phyloP scores from a whole-genome alignment of 768 basidiomycete species.

The Boletus rubroflammeus region DNA sequence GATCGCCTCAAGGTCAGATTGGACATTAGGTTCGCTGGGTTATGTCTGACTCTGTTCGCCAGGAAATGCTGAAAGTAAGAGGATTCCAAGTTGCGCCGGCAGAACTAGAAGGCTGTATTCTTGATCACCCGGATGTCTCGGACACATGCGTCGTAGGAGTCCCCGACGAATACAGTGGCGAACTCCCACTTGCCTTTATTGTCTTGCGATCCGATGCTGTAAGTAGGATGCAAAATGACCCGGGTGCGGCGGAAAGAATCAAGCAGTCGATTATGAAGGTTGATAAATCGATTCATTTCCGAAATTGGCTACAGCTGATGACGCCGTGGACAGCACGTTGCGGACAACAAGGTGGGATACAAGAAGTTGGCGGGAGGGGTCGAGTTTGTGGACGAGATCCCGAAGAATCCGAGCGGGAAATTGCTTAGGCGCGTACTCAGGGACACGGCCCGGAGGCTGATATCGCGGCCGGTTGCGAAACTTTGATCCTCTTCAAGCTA shows the following conservation, averaged over 20 bases:
- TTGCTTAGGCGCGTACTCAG: constrained; percentile 53
- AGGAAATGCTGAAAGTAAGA: constrained; percentile 73
- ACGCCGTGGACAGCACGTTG: constrained; percentile 45
- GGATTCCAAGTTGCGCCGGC: constrained; percentile 60
- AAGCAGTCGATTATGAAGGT: constrained; percentile 55
- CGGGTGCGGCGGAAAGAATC: constrained; percentile 33
- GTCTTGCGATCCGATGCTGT: constrained; percentile 45
- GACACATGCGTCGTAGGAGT: constrained; percentile 66
- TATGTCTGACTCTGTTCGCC: background rate
- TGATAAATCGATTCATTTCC: background rate
- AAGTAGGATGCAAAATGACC: constrained; percentile 31
- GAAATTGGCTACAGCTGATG: background rate
- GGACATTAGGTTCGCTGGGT: background rate
- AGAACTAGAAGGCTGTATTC: constrained; percentile 62
- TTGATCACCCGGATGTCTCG: constrained; percentile 55
- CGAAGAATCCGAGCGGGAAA: constrained; percentile 73
- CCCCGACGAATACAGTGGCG: constrained; percentile 72
- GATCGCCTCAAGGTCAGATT: constrained; percentile 66
- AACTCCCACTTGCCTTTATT: constrained; percentile 69
- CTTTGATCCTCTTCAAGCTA: constrained; percentile 18
- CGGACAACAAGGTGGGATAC: constrained; percentile 55
- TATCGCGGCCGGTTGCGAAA: constrained; percentile 19
- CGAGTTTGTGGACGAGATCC: constrained; percentile 57
- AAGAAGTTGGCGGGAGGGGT: constrained; percentile 62
- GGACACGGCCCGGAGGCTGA: constrained; percentile 40